Percentiles rank a stretch among this genome's conserved stretches.
Conservation (phyloP, 495 filamentous ascomycete genomes). For the Mycothermus thermophilus region DNA sequence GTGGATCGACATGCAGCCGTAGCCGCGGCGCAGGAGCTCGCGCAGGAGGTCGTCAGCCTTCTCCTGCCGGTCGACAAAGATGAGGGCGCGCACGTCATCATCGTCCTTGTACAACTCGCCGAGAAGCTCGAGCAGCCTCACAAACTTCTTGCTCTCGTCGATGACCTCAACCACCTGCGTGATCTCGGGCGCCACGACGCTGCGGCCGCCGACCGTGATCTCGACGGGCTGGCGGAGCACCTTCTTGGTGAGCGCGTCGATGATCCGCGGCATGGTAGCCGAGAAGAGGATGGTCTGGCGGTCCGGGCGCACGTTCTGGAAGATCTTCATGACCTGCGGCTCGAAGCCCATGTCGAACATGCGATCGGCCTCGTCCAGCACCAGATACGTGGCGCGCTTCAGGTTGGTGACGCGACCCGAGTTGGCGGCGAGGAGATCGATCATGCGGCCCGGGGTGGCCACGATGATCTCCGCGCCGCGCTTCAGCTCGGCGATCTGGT, state of each 20-base stretch:
- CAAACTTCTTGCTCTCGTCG: slow-evolving; percentile 69
- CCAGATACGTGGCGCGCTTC: slow-evolving; percentile 75
- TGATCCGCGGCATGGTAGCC: slow-evolving; percentile 87
- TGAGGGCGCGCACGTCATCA: slow-evolving; percentile 75
- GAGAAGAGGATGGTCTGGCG: slow-evolving; percentile 92
- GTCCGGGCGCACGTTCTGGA: slow-evolving; percentile 78
- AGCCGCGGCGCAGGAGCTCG: slow-evolving; percentile 75
- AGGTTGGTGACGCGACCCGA: slow-evolving; percentile 85
- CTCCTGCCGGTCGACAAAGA: slow-evolving; percentile 94
- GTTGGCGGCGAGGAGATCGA: slow-evolving; percentile 88
- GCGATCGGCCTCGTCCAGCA: slow-evolving; percentile 92
- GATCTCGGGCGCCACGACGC: slow-evolving; percentile 88
- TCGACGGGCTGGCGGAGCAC: slow-evolving; percentile 75
- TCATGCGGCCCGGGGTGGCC: slow-evolving; percentile 91
- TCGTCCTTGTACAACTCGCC: slow-evolving; percentile 78
- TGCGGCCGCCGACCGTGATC: slow-evolving; percentile 81
- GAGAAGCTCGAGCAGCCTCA: slow-evolving; percentile 69
- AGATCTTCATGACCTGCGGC: slow-evolving; percentile 94
- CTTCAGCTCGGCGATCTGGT: slow-evolving; percentile 93
- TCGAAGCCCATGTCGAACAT: slow-evolving; percentile 99
- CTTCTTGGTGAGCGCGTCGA: slow-evolving; percentile 84
- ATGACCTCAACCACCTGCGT: slow-evolving; percentile 86
- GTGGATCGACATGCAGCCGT: slow-evolving; percentile 92
- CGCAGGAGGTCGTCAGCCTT: slow-evolving; percentile 74
- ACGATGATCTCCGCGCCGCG: slow-evolving; percentile 91